These are phyloP conservation scores for Termitomyces sp. DNA, from an alignment of 768 basidiomycete species.

Conservation along the genomic window DNA sequence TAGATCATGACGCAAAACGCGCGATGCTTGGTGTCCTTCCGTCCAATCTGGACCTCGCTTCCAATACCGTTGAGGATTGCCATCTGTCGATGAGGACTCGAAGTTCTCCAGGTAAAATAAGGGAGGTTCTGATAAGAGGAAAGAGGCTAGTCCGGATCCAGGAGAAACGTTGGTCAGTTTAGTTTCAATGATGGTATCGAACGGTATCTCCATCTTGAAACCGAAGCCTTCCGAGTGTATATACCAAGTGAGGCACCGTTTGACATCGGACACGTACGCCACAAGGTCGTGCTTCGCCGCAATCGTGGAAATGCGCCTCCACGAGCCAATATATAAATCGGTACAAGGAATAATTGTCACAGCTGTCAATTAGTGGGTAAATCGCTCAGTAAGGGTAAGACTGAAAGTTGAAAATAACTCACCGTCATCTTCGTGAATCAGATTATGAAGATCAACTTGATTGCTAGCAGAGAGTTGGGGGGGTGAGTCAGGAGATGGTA, in stretches of 20 bases:
- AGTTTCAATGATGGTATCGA: conserved; percentile 53
- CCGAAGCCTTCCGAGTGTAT: conserved; percentile 66
- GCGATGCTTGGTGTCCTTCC: conserved; percentile 63
- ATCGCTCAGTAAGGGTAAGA: neutral
- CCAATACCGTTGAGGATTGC: conserved; percentile 44
- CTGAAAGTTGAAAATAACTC: conserved; percentile 23
- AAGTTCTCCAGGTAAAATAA: conserved; percentile 60
- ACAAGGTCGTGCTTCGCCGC: conserved; percentile 59
- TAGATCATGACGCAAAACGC: conserved; percentile 58
- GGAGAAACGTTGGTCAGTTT: conserved; percentile 51
- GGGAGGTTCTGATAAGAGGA: conserved; percentile 64
- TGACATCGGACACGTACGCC: conserved; percentile 67
- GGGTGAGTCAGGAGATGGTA: conserved; percentile 39
- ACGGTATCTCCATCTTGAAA: conserved; percentile 85
- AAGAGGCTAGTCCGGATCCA: conserved; percentile 54
- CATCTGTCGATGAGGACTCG: conserved; percentile 23
- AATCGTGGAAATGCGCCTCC: conserved; percentile 66
- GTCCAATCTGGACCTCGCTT: conserved; percentile 73
- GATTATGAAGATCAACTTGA: conserved; percentile 53
- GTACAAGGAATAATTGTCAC: conserved; percentile 74
- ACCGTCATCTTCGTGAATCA: conserved; percentile 80
- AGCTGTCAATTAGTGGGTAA: conserved; percentile 32
- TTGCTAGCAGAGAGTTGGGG: conserved; percentile 47
- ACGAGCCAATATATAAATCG: conserved; percentile 70
- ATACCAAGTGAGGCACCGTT: conserved; percentile 72